phyloP scores from a whole-genome alignment of 305 asterid genomes.

The Fraxinus velutina region DNA sequence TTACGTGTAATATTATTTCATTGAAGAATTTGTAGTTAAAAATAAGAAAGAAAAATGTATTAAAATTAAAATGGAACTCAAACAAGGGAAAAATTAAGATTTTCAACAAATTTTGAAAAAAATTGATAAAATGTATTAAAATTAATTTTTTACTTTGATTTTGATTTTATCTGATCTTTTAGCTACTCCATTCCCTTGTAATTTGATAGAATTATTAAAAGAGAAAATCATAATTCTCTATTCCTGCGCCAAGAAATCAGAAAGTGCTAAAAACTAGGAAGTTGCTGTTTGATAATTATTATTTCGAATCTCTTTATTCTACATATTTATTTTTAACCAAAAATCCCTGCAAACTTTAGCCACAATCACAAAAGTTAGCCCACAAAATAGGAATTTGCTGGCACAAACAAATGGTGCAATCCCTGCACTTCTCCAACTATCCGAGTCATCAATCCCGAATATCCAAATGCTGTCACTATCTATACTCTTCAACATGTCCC shows the following conservation, averaged over 20 bases:
- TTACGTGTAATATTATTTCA: no score
- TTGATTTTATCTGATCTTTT: no score
- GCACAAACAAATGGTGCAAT: constrained; percentile 53
- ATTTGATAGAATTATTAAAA: neutral
- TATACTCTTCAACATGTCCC: constrained; percentile 67
- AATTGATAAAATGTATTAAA: no score
- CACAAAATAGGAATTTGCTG: constrained; percentile 58
- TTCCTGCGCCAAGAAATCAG: neutral
- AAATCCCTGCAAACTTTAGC: constrained; percentile 54
- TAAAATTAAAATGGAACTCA: no score
- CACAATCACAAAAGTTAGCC: constrained; percentile 64
- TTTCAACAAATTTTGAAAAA: no score
- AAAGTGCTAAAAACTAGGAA: neutral
- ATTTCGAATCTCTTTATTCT: no score
- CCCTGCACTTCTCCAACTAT: constrained; percentile 42
- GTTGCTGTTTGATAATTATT: no score
- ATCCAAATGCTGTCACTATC: constrained; percentile 51
- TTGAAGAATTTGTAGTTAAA: no score
- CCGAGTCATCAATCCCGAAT: constrained; percentile 27
- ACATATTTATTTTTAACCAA: neutral
- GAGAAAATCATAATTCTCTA: neutral
- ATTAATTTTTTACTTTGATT: no score
- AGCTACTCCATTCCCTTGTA: neutral
- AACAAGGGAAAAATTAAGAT: no score
- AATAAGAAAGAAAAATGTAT: no score